Evolutionary conservation across 805 yeast genomes (phyloP), one percentile per base, ranked within the genome.

Genomic region (Saccharomycopsis sp.): DNA sequence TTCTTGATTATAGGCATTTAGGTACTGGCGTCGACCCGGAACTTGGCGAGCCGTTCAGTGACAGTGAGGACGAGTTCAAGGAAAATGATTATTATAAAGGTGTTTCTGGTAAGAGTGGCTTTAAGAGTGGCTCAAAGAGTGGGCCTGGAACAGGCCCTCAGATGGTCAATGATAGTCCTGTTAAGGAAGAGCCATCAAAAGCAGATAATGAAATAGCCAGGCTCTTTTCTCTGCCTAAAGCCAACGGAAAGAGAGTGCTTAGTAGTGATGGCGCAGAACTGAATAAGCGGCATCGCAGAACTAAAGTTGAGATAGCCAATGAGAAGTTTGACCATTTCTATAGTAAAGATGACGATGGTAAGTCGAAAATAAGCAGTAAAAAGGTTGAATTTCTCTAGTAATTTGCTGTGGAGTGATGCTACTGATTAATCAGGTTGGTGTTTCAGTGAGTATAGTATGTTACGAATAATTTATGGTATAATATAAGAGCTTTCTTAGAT

Each of bases 51-150:
- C 25, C 47, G 22, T 24, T 35, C 17, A 55, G 58, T 49, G 63
- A 60, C 17, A 60, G 63, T 55, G 63, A 60, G 23, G 55, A 29
- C 8, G 63, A 60, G 23, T 60, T 57, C 24, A 14, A 9, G 25
- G 61, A 56, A n/a, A 56, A 55, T 25, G 53, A 54, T 23, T 60
- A 47, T 23, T 56, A 56, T 22, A 41, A 41, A 51, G 25, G 54
- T n/a, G n/a, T n/a, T 19, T 9, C 8, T 8, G 14, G 41, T 9
- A 35, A 35, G 14, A 35, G 41, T 35, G 14, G 14, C 41, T 8
- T 9, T 8, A 35, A 35, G 14, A 35, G 14, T 35, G 14, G 14
- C 14, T 9, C 49, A 44, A 19, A 44, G 22, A 12, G 19, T 44
- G 22, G 8, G 7, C 12, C 49, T 29, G 38, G 9, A 7, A 12